phyloP scores from a whole-genome alignment of 768 basidiomycete genomes.

The Rhizopogon roseolus region DNA sequence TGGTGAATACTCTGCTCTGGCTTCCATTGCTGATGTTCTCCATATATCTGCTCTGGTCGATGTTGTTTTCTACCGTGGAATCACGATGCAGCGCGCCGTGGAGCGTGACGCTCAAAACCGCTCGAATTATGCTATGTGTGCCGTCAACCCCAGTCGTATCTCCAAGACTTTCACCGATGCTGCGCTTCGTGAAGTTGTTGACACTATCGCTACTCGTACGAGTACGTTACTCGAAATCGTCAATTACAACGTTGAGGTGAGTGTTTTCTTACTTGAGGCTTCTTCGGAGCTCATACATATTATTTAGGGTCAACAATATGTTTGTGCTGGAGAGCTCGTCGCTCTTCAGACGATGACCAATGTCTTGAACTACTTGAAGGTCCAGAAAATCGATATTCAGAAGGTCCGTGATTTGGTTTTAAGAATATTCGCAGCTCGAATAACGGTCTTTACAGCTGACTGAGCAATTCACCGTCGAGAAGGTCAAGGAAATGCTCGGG shows the following conservation, averaged over 20 bases:
- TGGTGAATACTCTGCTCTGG: conserved; percentile 97
- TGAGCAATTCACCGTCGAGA: conserved; percentile 82
- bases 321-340: conserved; percentile 94
- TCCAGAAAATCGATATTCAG: conserved; percentile 90
- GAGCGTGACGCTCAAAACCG: conserved; percentile 91
- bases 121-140: conserved; percentile 98
- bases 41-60: conserved; percentile 94
- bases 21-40: conserved; percentile 95
- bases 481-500: conserved; percentile 92
- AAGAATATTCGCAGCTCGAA: neutral
- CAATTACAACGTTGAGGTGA: conserved; percentile 90
- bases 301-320: conserved; percentile 95
- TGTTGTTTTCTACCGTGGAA: conserved; percentile 98
- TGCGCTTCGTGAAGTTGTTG: conserved; percentile 96
- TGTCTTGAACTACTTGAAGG: conserved; percentile 92
- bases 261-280: conserved; percentile 9
- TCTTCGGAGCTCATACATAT: conserved; percentile 3
- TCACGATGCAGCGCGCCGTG: conserved; percentile 99
- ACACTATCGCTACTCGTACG: conserved; percentile 74
- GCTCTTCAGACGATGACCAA: conserved; percentile 93
- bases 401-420: conserved; percentile 47
- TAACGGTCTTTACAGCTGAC: conserved; percentile 54
- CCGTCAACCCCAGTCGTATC: conserved; percentile 96
- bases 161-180: conserved; percentile 92
- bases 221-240: conserved; percentile 93